Evolutionary conservation across 177 flowering plant species (phyloP).

Genomic region (Tripterygium wilfordii): DNA sequence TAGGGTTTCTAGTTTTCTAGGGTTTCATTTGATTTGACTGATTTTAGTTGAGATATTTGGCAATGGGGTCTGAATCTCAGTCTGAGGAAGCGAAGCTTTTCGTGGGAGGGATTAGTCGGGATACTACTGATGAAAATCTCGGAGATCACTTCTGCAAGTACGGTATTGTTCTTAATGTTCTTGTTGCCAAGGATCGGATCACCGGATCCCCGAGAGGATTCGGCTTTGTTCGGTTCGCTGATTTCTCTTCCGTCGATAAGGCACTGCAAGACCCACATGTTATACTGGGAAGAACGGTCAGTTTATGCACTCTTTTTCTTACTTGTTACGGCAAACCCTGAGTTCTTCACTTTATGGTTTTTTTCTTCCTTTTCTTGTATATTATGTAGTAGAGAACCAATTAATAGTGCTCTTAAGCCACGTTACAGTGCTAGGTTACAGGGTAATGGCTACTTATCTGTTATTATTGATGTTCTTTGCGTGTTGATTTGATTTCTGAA

Average conservation of each 20-base stretch:
- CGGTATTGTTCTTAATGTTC: constrained; percentile 40
- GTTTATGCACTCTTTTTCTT: constrained; percentile 1
- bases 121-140: constrained; percentile 39
- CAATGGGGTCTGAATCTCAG: too few species aligned
- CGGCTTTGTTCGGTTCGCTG: constrained; percentile 58
- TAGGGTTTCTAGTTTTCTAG: not conserved
- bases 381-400: too few species aligned
- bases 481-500: too few species aligned
- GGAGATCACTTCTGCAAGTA: constrained; percentile 46
- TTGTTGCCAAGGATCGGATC: constrained; percentile 34
- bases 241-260: constrained; percentile 37
- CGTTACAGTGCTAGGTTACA: too few species aligned
- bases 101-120: constrained; percentile 62
- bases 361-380: not conserved
- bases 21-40: too few species aligned
- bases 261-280: constrained; percentile 56
- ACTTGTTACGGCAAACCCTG: too few species aligned
- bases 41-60: too few species aligned
- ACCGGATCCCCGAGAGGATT: constrained; percentile 53
- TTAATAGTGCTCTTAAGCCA: too few species aligned
- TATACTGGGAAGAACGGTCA: constrained; percentile 47
- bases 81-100: constrained; percentile 48
- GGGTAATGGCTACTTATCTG: too few species aligned
- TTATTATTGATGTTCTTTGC: too few species aligned
- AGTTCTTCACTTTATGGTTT: not conserved